Percentiles rank a stretch among this genome's conserved stretches.
These are phyloP conservation scores for Pyricularia sp. DNA, from an alignment of 2,329 filamentous ascomycete species.

Conservation along the genomic window DNA sequence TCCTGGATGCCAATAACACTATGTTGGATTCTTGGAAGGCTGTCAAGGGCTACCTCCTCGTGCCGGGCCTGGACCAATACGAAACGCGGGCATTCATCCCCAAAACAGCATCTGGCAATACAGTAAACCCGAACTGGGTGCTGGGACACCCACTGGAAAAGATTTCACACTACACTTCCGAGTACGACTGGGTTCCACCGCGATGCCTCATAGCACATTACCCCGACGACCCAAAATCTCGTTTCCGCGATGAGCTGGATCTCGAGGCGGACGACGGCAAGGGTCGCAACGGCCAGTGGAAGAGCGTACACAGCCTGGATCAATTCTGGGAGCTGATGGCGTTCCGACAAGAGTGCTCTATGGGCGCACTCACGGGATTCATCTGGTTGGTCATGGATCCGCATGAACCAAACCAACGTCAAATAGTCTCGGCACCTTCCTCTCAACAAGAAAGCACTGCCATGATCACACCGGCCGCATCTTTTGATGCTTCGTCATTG, in stretches of 20 bases:
- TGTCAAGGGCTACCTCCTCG: slow-evolving; percentile 71
- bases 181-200: slow-evolving; percentile 55
- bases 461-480: slow-evolving; percentile 19
- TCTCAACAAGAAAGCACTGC: slow-evolving; percentile 6
- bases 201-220: slow-evolving; percentile 83
- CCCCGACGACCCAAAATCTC: slow-evolving; percentile 89
- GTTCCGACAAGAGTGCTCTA: slow-evolving; percentile 90
- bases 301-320: slow-evolving; percentile 72
- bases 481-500: slow-evolving; percentile 15
- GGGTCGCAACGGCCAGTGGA: slow-evolving; percentile 63
- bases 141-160: slow-evolving; percentile 62
- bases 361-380: slow-evolving; percentile 85
- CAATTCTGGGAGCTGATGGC: slow-evolving; percentile 99
- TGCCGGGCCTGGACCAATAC: slow-evolving; percentile 76
- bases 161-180: slow-evolving; percentile 52
- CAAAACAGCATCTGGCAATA: slow-evolving; percentile 28
- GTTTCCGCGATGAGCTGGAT: slow-evolving; percentile 82
- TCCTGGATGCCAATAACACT: slow-evolving; percentile 37
- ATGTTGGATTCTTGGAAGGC: slow-evolving; percentile 24
- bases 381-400: slow-evolving; percentile 83
- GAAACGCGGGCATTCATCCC: slow-evolving; percentile 78
- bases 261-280: slow-evolving; percentile 61
- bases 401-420: slow-evolving; percentile 6
- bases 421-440: background rate
- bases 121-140: slow-evolving; percentile 47